phyloP scores from a whole-genome alignment of 1,284 basidiomycete species.

The Fomes fomentarius region DNA sequence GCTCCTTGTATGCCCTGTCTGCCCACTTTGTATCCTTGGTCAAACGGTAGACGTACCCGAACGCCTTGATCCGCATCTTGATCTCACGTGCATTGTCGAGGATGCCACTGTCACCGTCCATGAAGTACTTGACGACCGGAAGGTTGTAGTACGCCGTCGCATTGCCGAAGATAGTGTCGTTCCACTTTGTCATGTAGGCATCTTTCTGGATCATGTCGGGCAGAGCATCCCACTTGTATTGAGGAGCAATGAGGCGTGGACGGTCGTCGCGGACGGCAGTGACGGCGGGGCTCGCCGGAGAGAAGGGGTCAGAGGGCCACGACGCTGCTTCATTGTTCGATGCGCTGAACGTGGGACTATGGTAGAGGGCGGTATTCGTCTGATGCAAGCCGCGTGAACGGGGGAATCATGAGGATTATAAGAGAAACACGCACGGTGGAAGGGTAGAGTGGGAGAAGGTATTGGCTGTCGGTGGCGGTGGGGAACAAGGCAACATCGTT shows the following conservation, averaged over 20 bases:
- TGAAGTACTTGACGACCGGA: conserved; percentile 70
- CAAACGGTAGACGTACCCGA: conserved; percentile 90
- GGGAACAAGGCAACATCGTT: conserved; percentile 67
- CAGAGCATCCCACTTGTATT: conserved; percentile 91
- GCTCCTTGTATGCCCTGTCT: conserved; percentile 83
- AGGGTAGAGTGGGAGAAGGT: conserved; percentile 86
- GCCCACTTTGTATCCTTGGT: conserved; percentile 90
- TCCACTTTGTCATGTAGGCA: conserved; percentile 90
- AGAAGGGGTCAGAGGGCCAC: conserved; percentile 81
- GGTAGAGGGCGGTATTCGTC: conserved; percentile 83
- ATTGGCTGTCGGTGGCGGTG: conserved; percentile 74
- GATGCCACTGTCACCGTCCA: conserved; percentile 90
- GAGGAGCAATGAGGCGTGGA: conserved; percentile 90
- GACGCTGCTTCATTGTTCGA: conserved; percentile 51
- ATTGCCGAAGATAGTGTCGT: conserved; percentile 90
- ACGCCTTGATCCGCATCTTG: conserved; percentile 92
- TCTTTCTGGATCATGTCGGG: conserved; percentile 80
- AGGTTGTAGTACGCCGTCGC: conserved; percentile 72
- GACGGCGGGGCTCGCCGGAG: conserved; percentile 61
- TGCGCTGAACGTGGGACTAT: conserved; percentile 71
- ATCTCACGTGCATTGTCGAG: conserved; percentile 90
- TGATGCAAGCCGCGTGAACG: conserved; percentile 34
- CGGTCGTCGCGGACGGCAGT: conserved; percentile 76
- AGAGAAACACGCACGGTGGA: conserved; percentile 65
- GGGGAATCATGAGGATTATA: background rate